These are phyloP conservation scores for Vaccinium vitisidaea DNA, from an alignment of 148 eudicot species.

Conservation along the genomic window DNA sequence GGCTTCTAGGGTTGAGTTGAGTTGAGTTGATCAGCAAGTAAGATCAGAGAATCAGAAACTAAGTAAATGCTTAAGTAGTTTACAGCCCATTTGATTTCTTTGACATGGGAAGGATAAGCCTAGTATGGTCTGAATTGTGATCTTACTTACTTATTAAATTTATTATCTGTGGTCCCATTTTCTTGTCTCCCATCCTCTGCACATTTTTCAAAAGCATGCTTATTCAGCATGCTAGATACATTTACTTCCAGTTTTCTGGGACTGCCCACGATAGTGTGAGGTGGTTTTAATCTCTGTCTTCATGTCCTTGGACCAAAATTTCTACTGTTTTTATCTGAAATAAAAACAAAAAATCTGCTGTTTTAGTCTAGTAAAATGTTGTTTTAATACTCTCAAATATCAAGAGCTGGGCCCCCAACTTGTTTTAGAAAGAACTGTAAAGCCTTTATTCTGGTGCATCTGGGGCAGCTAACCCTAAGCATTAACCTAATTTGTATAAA, in stretches of 20 bases:
- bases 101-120: neutral
- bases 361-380: neutral
- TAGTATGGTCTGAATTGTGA: neutral
- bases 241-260: neutral
- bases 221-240: neutral
- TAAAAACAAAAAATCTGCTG: neutral
- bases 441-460: neutral
- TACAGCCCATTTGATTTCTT: neutral
- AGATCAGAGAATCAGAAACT: neutral
- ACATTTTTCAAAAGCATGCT: neutral
- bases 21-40: slow-evolving; percentile 4
- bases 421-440: neutral
- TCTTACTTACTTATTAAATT: neutral
- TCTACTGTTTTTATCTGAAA: neutral
- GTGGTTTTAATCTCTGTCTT: neutral
- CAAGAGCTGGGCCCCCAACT: neutral
- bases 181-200: neutral
- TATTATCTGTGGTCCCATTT: neutral
- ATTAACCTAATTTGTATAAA: neutral
- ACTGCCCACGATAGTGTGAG: neutral
- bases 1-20: neutral
- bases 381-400: neutral
- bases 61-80: neutral
- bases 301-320: neutral
- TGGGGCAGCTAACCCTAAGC: neutral